These are phyloP conservation scores for Euphrasia arctica DNA, from an alignment of 305 asterid species.

Conservation along the genomic window DNA sequence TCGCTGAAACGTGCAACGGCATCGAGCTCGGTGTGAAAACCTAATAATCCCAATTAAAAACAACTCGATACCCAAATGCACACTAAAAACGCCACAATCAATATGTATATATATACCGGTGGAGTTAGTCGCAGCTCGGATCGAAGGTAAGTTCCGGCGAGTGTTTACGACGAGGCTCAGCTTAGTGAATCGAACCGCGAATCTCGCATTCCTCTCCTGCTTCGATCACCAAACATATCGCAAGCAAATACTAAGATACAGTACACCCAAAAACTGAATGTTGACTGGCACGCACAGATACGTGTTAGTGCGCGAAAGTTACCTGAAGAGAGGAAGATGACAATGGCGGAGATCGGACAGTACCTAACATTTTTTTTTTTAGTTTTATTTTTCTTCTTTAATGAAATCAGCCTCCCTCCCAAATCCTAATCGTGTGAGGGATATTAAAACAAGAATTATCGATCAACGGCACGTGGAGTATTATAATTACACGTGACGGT, in stretches of 20 bases:
- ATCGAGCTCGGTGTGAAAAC: slow-evolving; percentile 75
- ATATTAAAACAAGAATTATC: no score
- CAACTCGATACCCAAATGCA: not conserved
- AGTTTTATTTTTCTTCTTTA: not conserved
- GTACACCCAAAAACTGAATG: not conserved
- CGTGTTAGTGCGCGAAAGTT: not conserved
- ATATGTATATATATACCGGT: slow-evolving; percentile 26
- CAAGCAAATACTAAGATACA: slow-evolving; percentile 6
- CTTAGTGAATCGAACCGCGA: slow-evolving; percentile 33
- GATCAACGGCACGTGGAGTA: no score
- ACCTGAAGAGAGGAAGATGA: slow-evolving; percentile 46
- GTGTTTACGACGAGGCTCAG: slow-evolving; percentile 34
- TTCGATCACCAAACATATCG: slow-evolving; percentile 11
- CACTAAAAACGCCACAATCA: not conserved
- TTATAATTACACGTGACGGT: no score
- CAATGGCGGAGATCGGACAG: slow-evolving; percentile 70
- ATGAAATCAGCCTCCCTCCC: no score
- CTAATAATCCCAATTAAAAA: slow-evolving; percentile 31
- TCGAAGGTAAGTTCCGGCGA: slow-evolving; percentile 25
- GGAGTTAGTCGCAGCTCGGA: slow-evolving; percentile 41
- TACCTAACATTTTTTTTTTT: slow-evolving; percentile 46
- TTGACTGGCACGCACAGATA: not conserved
- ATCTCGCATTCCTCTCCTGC: slow-evolving; percentile 47
- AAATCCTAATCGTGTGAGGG: no score
- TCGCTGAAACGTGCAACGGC: slow-evolving; percentile 69